Conservation (phyloP, 345 rosid species). For the Camelina hispida region DNA sequence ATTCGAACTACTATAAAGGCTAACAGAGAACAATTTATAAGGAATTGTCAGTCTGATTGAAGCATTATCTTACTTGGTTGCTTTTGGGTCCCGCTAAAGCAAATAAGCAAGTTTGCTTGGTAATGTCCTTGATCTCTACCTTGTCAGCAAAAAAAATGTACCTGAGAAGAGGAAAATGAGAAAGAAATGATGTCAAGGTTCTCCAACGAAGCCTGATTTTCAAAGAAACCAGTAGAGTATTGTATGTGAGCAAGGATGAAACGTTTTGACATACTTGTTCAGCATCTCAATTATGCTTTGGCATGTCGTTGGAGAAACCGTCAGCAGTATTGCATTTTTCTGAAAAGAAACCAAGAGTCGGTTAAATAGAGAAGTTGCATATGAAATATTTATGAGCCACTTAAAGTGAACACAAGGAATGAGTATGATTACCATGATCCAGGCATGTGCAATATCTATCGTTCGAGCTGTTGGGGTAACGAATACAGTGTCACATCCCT, state of each 20-base stretch:
- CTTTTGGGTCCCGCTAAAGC: constrained; percentile 74
- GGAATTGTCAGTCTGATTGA: constrained; percentile 20
- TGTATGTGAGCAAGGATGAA: constrained; percentile 1
- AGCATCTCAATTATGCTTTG: constrained; percentile 65
- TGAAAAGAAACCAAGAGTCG: constrained; percentile 45
- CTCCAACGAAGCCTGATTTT: background rate
- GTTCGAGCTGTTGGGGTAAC: constrained; percentile 92
- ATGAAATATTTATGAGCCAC: background rate
- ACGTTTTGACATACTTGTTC: constrained; percentile 60
- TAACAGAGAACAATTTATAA: constrained; percentile 31
- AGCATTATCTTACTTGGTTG: constrained; percentile 55
- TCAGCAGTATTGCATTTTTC: constrained; percentile 75
- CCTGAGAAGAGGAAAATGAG: constrained; percentile 48
- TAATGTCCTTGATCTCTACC: constrained; percentile 80
- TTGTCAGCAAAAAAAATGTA: constrained; percentile 86
- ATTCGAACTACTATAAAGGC: constrained; percentile 23
- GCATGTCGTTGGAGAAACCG: constrained; percentile 71
- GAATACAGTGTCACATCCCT: constrained; percentile 95
- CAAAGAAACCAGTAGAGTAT: background rate
- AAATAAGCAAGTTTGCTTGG: constrained; percentile 79
- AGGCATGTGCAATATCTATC: constrained; percentile 81
- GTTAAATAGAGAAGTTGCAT: constrained; percentile 1
- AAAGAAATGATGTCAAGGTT: background rate
- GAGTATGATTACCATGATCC: constrained; percentile 71
- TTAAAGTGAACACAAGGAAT: constrained; percentile 22